Conservation (phyloP, 2,329 filamentous ascomycete species). For the Pseudohalonectria lignicola region DNA sequence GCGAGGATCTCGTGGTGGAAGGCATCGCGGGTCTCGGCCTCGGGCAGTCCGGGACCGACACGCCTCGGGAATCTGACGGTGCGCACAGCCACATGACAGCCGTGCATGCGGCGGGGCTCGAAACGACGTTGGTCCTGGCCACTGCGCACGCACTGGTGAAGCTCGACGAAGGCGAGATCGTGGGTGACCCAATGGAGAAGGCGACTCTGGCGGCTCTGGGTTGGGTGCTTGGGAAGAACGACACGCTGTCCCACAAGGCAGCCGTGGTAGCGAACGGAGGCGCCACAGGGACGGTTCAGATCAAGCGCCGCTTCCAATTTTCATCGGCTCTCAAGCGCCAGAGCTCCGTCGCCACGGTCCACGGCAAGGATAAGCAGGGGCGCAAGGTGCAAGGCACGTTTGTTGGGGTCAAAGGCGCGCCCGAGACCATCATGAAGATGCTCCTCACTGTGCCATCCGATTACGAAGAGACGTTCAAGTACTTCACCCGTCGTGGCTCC, state of each 20-base stretch:
- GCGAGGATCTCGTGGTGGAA: conserved; percentile 93
- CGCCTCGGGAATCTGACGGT: conserved; percentile 61
- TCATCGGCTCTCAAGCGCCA: conserved; percentile 93
- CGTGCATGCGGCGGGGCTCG: conserved; percentile 58
- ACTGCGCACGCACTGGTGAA: conserved; percentile 94
- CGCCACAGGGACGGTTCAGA: conserved; percentile 68
- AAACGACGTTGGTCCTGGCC: conserved; percentile 87
- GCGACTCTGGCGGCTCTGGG: conserved; percentile 82
- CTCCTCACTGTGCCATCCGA: conserved; percentile 69
- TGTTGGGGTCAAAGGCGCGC: conserved; percentile 90
- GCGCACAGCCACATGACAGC: conserved; percentile 70
- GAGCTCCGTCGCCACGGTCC: conserved; percentile 81
- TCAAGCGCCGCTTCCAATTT: conserved; percentile 96
- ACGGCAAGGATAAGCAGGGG: conserved; percentile 61
- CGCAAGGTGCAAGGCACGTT: conserved; percentile 78
- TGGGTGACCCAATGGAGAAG: conserved; percentile 98
- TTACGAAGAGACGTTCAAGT: conserved; percentile 97
- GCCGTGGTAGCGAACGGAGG: conserved; percentile 32
- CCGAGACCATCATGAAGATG: conserved; percentile 95
- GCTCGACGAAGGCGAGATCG: conserved; percentile 91
- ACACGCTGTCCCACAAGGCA: conserved; percentile 64
- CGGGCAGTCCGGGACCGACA: conserved; percentile 52
- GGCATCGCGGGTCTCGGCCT: conserved; percentile 85
- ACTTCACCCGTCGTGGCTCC: conserved; percentile 91
- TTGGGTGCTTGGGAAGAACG: conserved; percentile 86